Evolutionary conservation across 345 rosid species (phyloP), one percentile per base, ranked within the genome.

Genomic region (Erysimum cheiranthoides): DNA sequence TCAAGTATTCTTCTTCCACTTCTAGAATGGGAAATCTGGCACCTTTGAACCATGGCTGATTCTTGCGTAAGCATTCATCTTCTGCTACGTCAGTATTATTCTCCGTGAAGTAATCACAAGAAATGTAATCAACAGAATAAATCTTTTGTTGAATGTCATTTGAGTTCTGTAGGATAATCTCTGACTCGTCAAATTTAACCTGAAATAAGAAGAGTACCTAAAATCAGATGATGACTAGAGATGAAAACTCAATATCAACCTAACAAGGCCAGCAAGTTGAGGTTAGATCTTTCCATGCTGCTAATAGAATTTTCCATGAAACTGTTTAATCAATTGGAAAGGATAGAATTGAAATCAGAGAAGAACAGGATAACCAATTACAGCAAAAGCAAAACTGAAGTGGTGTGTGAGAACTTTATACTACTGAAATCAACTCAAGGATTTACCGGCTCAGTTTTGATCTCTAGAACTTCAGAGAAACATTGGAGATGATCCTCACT

Each of bases 21-120:
- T 95, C 99, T 35, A 90, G 73, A 70, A 86, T 74, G 28, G 93
- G 93, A 78, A 89, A 88, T 13, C 62, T 68, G 38, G 36, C 45
- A 74, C 63, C 72, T 56, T 73, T 78, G 76, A 70, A 79, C 61
- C 76, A 81, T 38, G 57, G 56, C 39, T 39, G 79, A 66, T 76
- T 85, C 34, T 76, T 82, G 66, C 57, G 74, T 42, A 68, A 73
- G 73, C 80, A 73, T 59, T 86, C 88, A 72, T 84, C 85, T 68
- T 86, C 90, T 78, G 57, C 38, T 7, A 59, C 21, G 49, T 45
- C 72, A 62, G 73, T 65, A 31, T 70, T 74, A 42, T 73, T 70
- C 73, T 86, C 86, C 61, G 79, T 69, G 70, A 73, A 73, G 79
- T 75, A 78, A 68, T 81, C 86, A 65, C 84, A 77, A 76, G 82